Evolutionary conservation across 768 basidiomycete genomes (phyloP).

Genomic region (Sistotremastrum niveocremeum): DNA sequence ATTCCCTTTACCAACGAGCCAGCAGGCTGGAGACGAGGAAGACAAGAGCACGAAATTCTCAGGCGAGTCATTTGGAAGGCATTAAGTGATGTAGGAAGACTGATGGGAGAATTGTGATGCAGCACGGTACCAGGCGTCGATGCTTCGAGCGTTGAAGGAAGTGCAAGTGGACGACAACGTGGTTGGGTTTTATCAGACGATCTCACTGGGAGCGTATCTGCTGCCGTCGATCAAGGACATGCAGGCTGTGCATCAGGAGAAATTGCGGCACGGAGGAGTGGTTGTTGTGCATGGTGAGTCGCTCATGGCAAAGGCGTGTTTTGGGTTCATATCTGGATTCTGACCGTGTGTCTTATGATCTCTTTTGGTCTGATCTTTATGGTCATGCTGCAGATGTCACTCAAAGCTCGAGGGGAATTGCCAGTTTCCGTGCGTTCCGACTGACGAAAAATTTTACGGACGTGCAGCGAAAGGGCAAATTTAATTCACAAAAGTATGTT

Average conservation of each 20-base stretch:
- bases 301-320: slow-evolving; percentile 3
- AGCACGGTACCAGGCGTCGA: slow-evolving; percentile 74
- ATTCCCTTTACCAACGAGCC: slow-evolving; percentile 53
- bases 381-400: slow-evolving; percentile 45
- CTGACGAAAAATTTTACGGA: slow-evolving; percentile 69
- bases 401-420: slow-evolving; percentile 67
- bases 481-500: slow-evolving; percentile 70
- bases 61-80: slow-evolving; percentile 30
- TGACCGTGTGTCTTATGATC: slow-evolving; percentile 1
- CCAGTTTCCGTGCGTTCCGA: slow-evolving; percentile 81
- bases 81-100: background rate
- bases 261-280: slow-evolving; percentile 72
- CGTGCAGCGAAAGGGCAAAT: slow-evolving; percentile 71
- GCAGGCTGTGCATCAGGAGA: slow-evolving; percentile 76
- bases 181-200: slow-evolving; percentile 90
- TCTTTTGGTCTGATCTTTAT: slow-evolving; percentile 3
- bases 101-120: slow-evolving; percentile 5
- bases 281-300: slow-evolving; percentile 70
- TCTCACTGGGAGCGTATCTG: slow-evolving; percentile 73
- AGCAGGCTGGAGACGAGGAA: slow-evolving; percentile 61
- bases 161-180: slow-evolving; percentile 85
- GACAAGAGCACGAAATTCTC: slow-evolving; percentile 68
- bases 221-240: slow-evolving; percentile 70
- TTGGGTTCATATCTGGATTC: slow-evolving; percentile 12
- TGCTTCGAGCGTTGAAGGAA: slow-evolving; percentile 81